Evolutionary conservation across 768 basidiomycete species (phyloP).

Genomic region (Phlebiopsis flavidoalba): DNA sequence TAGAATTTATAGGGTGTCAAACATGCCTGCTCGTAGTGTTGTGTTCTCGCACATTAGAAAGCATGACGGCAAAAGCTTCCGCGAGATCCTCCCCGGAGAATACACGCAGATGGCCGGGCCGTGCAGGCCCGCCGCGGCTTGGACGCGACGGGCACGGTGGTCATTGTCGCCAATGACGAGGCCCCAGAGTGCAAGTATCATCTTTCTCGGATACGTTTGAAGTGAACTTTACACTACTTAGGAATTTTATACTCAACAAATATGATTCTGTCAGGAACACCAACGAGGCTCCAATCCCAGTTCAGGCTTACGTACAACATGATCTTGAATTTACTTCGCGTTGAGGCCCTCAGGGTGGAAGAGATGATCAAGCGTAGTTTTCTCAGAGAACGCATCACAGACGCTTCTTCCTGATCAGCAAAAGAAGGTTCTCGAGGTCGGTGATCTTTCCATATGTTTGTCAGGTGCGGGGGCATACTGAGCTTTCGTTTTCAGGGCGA

Average conservation of each 20-base stretch:
- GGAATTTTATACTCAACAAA: constrained; percentile 69
- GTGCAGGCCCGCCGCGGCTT: constrained; percentile 94
- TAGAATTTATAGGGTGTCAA: constrained; percentile 72
- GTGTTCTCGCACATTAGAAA: constrained; percentile 95
- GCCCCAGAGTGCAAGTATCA: constrained; percentile 71
- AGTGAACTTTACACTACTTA: constrained; percentile 25
- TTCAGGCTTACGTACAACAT: constrained; percentile 99
- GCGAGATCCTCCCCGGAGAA: constrained; percentile 86
- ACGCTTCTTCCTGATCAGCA: constrained; percentile 90
- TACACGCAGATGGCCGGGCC: constrained; percentile 99
- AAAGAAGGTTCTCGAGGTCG: constrained; percentile 76
- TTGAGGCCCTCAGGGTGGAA: constrained; percentile 93
- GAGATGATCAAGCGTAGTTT: constrained; percentile 99
- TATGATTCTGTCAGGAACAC: constrained; percentile 93
- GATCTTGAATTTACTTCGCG: constrained; percentile 94
- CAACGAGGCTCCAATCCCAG: constrained; percentile 90
- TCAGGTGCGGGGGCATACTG: not conserved
- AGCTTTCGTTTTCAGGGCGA: constrained; percentile 53
- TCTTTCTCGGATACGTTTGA: not conserved
- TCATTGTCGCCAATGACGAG: constrained; percentile 80
- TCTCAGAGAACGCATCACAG: constrained; percentile 97
- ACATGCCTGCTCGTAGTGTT: constrained; percentile 98
- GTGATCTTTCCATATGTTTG: constrained; percentile 17
- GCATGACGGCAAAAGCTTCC: constrained; percentile 90
- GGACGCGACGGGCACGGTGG: constrained; percentile 92